Conservation (phyloP, 2,329 filamentous ascomycete species). For the Fusarium torreyae region DNA sequence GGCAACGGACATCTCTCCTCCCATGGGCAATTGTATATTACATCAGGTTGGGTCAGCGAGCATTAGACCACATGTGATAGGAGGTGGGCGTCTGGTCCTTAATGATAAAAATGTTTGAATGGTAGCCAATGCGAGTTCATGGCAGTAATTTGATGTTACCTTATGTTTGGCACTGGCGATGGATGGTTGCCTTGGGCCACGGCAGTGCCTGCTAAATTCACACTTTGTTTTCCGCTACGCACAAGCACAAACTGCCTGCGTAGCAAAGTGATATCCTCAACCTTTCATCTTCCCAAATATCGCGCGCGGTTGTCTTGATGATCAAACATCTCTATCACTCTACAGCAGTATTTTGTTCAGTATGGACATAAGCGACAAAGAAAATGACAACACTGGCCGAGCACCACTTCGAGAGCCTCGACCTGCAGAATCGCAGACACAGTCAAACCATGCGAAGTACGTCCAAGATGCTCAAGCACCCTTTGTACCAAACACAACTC, state of each 20-base stretch:
- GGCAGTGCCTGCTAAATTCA: constrained; percentile 8
- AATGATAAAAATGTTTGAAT: constrained; percentile 49
- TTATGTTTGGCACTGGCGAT: constrained; percentile 16
- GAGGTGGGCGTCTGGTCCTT: constrained; percentile 55
- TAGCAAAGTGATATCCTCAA: background rate
- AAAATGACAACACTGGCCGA: background rate
- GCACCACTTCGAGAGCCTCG: background rate
- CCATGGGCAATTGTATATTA: constrained; percentile 67
- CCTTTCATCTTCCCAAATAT: background rate
- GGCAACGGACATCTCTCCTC: constrained; percentile 69
- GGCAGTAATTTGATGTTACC: background rate
- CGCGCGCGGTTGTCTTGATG: background rate
- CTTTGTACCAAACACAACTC: background rate
- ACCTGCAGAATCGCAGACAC: background rate
- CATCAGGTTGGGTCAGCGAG: constrained; percentile 59
- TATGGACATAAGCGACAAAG: constrained; percentile 16
- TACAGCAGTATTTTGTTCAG: background rate
- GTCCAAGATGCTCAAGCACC: background rate
- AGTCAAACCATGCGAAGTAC: background rate
- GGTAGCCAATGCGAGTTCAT: constrained; percentile 14
- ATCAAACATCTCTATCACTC: background rate
- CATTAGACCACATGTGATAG: constrained; percentile 60
- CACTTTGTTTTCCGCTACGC: constrained; percentile 10
- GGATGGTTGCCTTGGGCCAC: constrained; percentile 4
- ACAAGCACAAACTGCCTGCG: background rate